phyloP scores from a whole-genome alignment of 2,329 filamentous ascomycete genomes.

The Xylariaceae sp. region DNA sequence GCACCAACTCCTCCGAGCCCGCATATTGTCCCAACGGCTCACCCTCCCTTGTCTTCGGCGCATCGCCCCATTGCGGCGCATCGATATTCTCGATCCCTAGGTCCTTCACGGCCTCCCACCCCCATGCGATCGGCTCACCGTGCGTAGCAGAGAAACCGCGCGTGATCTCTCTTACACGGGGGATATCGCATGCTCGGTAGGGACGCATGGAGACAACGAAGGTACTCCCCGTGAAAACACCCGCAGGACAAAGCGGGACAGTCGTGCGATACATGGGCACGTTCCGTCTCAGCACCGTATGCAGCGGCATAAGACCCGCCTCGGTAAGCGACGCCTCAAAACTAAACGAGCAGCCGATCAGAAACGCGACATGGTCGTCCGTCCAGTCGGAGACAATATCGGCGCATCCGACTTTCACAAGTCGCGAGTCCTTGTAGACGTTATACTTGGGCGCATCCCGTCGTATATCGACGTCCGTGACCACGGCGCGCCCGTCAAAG shows the following conservation, averaged over 20 bases:
- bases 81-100: constrained; percentile 52
- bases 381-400: constrained; percentile 51
- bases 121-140: constrained; percentile 61
- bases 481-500: constrained; percentile 16
- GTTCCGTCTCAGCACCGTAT: constrained; percentile 44
- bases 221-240: constrained; percentile 49
- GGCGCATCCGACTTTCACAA: constrained; percentile 34
- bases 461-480: constrained; percentile 48
- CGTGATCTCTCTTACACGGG: constrained; percentile 50
- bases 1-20: constrained; percentile 41
- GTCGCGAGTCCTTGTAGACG: constrained; percentile 48
- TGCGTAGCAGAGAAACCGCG: constrained; percentile 52
- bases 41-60: constrained; percentile 38
- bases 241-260: constrained; percentile 51
- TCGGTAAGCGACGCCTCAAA: constrained; percentile 53
- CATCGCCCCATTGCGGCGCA: constrained; percentile 54
- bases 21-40: constrained; percentile 30
- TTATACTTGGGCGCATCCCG: constrained; percentile 54
- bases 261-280: constrained; percentile 59
- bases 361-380: constrained; percentile 54
- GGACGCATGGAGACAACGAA: constrained; percentile 61
- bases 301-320: constrained; percentile 47
- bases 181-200: constrained; percentile 46
- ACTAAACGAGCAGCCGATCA: constrained; percentile 58
- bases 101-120: constrained; percentile 49